Conservation (phyloP, 805 yeast genomes). For the Citeromyces matritensis region DNA sequence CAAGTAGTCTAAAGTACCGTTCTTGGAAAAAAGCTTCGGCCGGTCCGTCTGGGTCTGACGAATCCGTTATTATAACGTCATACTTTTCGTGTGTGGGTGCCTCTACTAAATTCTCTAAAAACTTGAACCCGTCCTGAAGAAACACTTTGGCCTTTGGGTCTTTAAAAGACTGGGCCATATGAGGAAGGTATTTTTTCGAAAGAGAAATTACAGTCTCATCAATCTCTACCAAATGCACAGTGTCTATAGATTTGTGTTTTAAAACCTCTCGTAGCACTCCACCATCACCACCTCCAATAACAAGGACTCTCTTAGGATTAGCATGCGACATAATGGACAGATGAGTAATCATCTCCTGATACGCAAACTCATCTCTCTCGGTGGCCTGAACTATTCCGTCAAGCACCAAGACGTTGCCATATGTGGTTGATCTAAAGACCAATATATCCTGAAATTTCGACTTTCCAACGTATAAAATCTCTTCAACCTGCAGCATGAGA, state of each 20-base stretch:
- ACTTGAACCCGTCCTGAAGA: slow-evolving; percentile 97
- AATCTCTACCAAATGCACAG: slow-evolving; percentile 86
- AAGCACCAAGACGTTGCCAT: slow-evolving; percentile 89
- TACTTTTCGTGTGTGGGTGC: slow-evolving; percentile 60
- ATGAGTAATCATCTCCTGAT: slow-evolving; percentile 97
- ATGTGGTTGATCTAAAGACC: slow-evolving; percentile 83
- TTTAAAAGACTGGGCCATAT: slow-evolving; percentile 67
- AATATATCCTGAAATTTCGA: slow-evolving; percentile 89
- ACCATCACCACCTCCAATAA: slow-evolving; percentile 98
- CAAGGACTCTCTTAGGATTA: slow-evolving; percentile 84
- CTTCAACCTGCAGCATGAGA: slow-evolving; percentile 78
- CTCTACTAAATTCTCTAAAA: slow-evolving; percentile 21
- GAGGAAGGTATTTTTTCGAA: slow-evolving; percentile 78
- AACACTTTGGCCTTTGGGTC: slow-evolving; percentile 86
- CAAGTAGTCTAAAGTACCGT: slow-evolving; percentile 74
- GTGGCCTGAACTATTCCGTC: slow-evolving; percentile 95
- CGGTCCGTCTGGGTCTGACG: slow-evolving; percentile 98
- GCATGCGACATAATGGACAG: slow-evolving; percentile 88
- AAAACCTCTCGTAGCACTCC: slow-evolving; percentile 93
- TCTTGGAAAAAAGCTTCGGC: slow-evolving; percentile 89
- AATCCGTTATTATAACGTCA: slow-evolving; percentile 93
- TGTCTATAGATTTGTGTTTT: slow-evolving; percentile 76
- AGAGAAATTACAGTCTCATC: slow-evolving; percentile 86
- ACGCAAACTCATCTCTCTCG: slow-evolving; percentile 93
- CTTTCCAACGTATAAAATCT: slow-evolving; percentile 71